These are phyloP conservation scores for Lagerstroemia speciosa DNA, from an alignment of 345 rosid genomes.

Conservation along the genomic window DNA sequence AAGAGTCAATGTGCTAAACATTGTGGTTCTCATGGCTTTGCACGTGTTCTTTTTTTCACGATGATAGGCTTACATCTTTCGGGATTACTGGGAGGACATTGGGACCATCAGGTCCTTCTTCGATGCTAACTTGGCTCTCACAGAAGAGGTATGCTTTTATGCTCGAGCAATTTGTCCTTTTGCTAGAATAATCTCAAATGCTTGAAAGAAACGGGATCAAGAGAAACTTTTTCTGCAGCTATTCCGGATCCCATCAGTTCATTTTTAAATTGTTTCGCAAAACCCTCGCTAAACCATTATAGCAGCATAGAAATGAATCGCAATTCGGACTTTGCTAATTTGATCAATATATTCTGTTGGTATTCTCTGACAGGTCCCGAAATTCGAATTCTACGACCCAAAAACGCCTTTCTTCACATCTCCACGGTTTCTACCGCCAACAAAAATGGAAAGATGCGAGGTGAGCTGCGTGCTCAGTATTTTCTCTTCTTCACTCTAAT, in stretches of 20 bases:
- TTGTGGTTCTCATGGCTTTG: not conserved
- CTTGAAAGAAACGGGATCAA: not conserved
- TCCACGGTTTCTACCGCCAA: constrained; percentile 82
- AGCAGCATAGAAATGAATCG: too few relatives aligned
- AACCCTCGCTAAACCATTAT: too few relatives aligned
- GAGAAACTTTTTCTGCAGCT: not conserved
- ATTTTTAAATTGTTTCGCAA: too few relatives aligned
- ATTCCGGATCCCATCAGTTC: too few relatives aligned
- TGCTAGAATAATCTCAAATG: not conserved
- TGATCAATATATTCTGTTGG: not conserved
- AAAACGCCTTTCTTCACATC: constrained; percentile 86
- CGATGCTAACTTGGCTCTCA: constrained; percentile 88
- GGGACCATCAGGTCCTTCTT: constrained; percentile 86
- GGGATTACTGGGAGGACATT: constrained; percentile 95
- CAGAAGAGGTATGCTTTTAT: constrained; percentile 57
- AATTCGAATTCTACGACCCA: constrained; percentile 82
- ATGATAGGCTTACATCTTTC: constrained; percentile 58
- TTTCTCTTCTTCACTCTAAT: not conserved
- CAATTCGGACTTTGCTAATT: too few relatives aligned
- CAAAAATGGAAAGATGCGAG: constrained; percentile 73
- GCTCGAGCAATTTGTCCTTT: not conserved
- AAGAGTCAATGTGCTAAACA: constrained; percentile 3
- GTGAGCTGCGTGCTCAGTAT: constrained; percentile 24
- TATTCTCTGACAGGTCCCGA: constrained; percentile 41
- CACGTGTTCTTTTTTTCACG: constrained; percentile 1